These are phyloP conservation scores for Zymoseptoria pseudotritici DNA, from an alignment of 2,329 filamentous ascomycete species.

Conservation along the genomic window DNA sequence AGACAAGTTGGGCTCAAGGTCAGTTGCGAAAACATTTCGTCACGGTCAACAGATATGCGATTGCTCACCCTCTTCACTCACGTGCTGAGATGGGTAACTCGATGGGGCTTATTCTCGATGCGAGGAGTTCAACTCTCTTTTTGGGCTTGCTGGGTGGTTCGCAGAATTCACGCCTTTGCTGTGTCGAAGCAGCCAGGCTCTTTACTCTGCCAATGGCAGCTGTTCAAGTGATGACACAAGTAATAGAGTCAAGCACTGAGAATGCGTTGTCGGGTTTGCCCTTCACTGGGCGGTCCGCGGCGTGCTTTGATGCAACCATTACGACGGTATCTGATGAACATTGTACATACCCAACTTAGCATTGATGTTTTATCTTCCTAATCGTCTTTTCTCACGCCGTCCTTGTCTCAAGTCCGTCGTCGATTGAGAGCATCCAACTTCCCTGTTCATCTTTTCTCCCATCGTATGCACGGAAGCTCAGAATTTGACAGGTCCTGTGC, in stretches of 20 bases:
- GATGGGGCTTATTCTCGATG: slow-evolving; percentile 99
- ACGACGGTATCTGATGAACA: slow-evolving; percentile 30
- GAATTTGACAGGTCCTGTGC: too few species aligned
- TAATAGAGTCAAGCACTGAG: slow-evolving; percentile 99
- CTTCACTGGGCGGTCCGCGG: slow-evolving; percentile 37
- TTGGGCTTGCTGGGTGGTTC: slow-evolving; percentile 34
- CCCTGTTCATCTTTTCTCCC: too few species aligned
- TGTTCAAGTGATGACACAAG: slow-evolving; percentile 80
- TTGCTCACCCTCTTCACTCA: slow-evolving; percentile 50
- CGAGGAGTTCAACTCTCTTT: slow-evolving; percentile 63
- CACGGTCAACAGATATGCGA: slow-evolving; percentile 97
- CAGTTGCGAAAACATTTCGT: slow-evolving; percentile 65
- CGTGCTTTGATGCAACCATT: slow-evolving; percentile 27
- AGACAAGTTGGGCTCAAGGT: slow-evolving; percentile 39
- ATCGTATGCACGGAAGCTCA: too few species aligned
- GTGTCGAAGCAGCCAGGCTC: slow-evolving; percentile 64
- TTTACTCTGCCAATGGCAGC: slow-evolving; percentile 22
- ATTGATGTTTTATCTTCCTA: too few species aligned
- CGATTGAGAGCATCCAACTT: too few species aligned
- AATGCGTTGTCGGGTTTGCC: slow-evolving; percentile 33
- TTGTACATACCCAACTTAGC: neutral
- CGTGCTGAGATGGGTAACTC: slow-evolving; percentile 66
- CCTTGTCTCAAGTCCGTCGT: too few species aligned
- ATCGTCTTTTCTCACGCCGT: too few species aligned
- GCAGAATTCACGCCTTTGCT: slow-evolving; percentile 40